Percentiles rank a stretch among this genome's conserved stretches.
Conservation (phyloP, 2,329 filamentous ascomycete genomes). For the Fusarium protoensiforme region DNA sequence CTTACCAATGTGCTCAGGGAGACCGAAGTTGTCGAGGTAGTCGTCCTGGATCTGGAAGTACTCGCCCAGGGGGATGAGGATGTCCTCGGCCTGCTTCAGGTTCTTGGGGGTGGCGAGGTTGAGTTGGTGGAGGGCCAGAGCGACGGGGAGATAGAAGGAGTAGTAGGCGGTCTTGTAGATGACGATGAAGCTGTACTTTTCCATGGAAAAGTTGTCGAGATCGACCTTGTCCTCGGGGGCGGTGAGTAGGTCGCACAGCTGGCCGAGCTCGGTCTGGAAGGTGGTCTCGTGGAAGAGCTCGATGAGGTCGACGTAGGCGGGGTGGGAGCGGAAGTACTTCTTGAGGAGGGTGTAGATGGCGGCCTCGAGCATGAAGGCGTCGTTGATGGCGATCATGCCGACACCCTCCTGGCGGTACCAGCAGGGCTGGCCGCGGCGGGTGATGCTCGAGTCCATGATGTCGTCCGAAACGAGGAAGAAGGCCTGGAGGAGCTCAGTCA, state of each 20-base stretch:
- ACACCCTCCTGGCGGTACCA: constrained; percentile 94
- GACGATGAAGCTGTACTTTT: constrained; percentile 98
- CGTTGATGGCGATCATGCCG: constrained; percentile 98
- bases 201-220: constrained; percentile 92
- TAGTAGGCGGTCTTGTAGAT: constrained; percentile 99
- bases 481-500: constrained; percentile 97
- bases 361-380: constrained; percentile 94
- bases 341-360: constrained; percentile 92
- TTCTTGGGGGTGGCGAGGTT: constrained; percentile 88
- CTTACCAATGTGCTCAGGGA: constrained; percentile 94
- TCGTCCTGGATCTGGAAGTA: constrained; percentile 99
- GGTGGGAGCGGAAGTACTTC: constrained; percentile 91
- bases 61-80: constrained; percentile 96
- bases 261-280: constrained; percentile 94
- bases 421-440: constrained; percentile 91
- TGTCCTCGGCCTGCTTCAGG: constrained; percentile 87
- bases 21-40: constrained; percentile 97
- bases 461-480: constrained; percentile 99
- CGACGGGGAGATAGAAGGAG: constrained; percentile 97
- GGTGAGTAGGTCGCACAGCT: constrained; percentile 93
- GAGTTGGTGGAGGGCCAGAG: constrained; percentile 86
- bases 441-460: constrained; percentile 98
- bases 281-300: constrained; percentile 97
- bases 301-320: constrained; percentile 88
- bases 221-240: constrained; percentile 94